A percentile compares a stretch with the other conserved stretches of the same genome.
These are phyloP conservation scores for Daedaleopsis nitida DNA, from an alignment of 768 basidiomycete genomes.

Conservation along the genomic window DNA sequence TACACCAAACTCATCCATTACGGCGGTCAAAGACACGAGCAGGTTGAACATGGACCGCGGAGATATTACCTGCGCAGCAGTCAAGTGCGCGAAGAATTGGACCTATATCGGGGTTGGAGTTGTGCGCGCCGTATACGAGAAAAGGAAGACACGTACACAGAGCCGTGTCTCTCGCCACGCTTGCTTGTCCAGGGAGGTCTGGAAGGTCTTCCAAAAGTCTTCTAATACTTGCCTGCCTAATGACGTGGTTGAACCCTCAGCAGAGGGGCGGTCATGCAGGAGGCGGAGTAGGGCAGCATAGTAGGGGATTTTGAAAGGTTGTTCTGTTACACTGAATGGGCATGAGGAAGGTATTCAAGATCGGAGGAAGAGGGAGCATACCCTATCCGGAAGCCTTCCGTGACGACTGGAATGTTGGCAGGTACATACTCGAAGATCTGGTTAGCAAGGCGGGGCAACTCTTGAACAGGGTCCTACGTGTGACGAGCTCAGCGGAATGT, in stretches of 20 bases:
- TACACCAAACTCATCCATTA: constrained; percentile 88
- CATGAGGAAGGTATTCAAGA: constrained; percentile 13
- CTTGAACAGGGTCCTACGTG: constrained; percentile 66
- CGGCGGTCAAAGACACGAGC: constrained; percentile 81
- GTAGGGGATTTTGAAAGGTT: constrained; percentile 91
- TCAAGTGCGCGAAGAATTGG: constrained; percentile 90
- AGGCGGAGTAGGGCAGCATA: constrained; percentile 81
- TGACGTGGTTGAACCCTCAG: constrained; percentile 39
- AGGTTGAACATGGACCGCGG: constrained; percentile 78
- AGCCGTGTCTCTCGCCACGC: constrained; percentile 90
- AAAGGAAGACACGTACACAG: constrained; percentile 61
- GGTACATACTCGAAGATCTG: constrained; percentile 63
- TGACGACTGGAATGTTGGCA: constrained; percentile 60
- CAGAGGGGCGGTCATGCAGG: constrained; percentile 52
- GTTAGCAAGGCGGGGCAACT: constrained; percentile 65
- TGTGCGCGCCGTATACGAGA: not conserved
- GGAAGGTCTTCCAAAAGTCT: constrained; percentile 91
- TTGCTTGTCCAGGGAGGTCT: constrained; percentile 82
- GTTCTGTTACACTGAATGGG: constrained; percentile 74
- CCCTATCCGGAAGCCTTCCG: constrained; percentile 79
- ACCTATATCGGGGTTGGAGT: constrained; percentile 51
- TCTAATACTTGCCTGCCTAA: constrained; percentile 76
- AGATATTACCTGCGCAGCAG: constrained; percentile 73
- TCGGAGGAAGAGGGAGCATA: constrained; percentile 32
- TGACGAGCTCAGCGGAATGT: not conserved